Evolutionary conservation across 306 rosid genomes (phyloP), one percentile per base, ranked within the genome.

Genomic region (Gastrolobium bilobum): DNA sequence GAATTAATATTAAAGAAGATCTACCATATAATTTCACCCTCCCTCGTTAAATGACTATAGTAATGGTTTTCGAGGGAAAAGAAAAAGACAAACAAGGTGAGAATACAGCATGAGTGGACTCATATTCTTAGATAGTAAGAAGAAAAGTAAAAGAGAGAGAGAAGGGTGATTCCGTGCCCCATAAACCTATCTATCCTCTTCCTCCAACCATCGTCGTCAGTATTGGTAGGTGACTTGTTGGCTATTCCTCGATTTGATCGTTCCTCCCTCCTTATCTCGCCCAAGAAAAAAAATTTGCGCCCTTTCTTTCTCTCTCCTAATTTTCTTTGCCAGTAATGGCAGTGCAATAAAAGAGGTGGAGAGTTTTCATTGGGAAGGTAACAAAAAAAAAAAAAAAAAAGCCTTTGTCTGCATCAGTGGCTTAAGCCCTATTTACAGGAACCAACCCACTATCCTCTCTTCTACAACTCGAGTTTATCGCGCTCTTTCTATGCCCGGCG

Each of bases 281-380:
- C n/a, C 34, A n/a, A 47, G 53, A 30, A 50, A 48, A 2, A 30
- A 47, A n/a, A n/a, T n/a, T 47, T 76, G 83, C 86, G 83, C 73
- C 46, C 68, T 59, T 40, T 67, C 44, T 81, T 4, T 62, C 56
- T 59, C 74, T 72, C 67, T 71, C 71, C 71, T 74, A 44, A 58
- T 65, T 74, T 84, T 87, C 47, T 77, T 76, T 85, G 85, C 82
- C 97, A 91, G 97, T 73, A 82, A 73, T 86, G 84, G 88, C 91
- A 83, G 82, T 87, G 97, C 90, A 78, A 81, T 81, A 84, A 85
- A 88, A 85, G 86, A 71, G 79, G 77, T 80, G 68, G 82, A 70
- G 92, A 74, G 86, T 79, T 87, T 86, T 87, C 92, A 86, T 92
- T 82, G 97, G 97, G 97, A 92, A 92, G 92, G 91, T 84, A 92